These are phyloP conservation scores for Neoascochyta sp. DNA, from an alignment of 2,329 filamentous ascomycete species.

Conservation along the genomic window DNA sequence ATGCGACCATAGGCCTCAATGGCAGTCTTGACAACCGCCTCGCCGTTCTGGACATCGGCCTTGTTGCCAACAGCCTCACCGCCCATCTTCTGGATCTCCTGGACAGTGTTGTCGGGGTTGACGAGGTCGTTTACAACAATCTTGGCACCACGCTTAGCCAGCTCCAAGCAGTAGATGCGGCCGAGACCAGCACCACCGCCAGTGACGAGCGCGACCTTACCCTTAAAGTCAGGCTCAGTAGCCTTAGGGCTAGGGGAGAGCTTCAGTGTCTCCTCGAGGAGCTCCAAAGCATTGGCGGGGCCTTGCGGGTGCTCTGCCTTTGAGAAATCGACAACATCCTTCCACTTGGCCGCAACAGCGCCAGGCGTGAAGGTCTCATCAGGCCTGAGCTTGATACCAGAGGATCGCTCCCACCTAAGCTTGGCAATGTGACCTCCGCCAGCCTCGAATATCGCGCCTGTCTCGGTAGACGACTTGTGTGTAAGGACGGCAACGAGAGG, in stretches of 20 bases:
- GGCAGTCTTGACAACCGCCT: constrained; percentile 83
- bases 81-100: constrained; percentile 85
- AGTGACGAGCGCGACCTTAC: constrained; percentile 38
- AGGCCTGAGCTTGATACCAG: constrained; percentile 82
- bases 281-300: constrained; percentile 79
- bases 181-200: constrained; percentile 61
- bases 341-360: constrained; percentile 85
- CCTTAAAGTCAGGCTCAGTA: constrained; percentile 36
- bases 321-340: constrained; percentile 81
- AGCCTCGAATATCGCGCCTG: constrained; percentile 86
- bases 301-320: constrained; percentile 78
- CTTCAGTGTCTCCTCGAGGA: constrained; percentile 47
- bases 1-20: constrained; percentile 92
- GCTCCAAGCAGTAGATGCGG: constrained; percentile 82
- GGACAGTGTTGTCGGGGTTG: constrained; percentile 84
- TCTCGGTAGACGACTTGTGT: constrained; percentile 85
- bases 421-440: constrained; percentile 91
- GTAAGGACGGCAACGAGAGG: constrained; percentile 85
- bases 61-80: constrained; percentile 91
- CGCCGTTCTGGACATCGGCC: constrained; percentile 88
- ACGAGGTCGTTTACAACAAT: constrained; percentile 95
- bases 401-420: constrained; percentile 89
- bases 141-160: constrained; percentile 77
- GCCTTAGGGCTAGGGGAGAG: constrained; percentile 31
- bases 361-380: constrained; percentile 85